Evolutionary conservation across 169 alveolate genomes (phyloP).

Genomic region (Plasmodium vivax): DNA sequence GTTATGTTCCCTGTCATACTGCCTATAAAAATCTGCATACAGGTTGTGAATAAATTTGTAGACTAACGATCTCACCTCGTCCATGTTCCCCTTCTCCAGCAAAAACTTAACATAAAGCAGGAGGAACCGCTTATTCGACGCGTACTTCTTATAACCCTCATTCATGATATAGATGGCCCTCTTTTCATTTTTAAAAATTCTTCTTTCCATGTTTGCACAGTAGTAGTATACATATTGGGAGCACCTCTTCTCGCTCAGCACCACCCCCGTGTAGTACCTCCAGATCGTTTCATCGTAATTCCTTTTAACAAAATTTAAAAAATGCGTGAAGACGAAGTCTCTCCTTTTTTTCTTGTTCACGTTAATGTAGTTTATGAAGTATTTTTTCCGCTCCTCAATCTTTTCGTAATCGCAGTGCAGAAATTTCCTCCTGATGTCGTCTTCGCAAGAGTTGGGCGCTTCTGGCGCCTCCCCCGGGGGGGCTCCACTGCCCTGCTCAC

Average conservation of each 20-base stretch:
- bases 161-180: slow-evolving; percentile 73
- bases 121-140: slow-evolving; percentile 21
- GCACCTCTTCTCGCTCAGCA: slow-evolving; percentile 51
- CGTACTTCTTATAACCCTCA: slow-evolving; percentile 64
- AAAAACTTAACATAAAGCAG: slow-evolving; percentile 30
- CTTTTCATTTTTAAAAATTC: slow-evolving; percentile 51
- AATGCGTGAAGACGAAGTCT: slow-evolving; percentile 43
- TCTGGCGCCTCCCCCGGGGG: neutral
- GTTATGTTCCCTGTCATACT: slow-evolving; percentile 16
- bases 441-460: neutral
- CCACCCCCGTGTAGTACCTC: slow-evolving; percentile 63
- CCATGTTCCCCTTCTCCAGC: slow-evolving; percentile 53
- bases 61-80: slow-evolving; percentile 23
- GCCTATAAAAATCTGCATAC: slow-evolving; percentile 36
- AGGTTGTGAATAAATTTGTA: slow-evolving; percentile 35
- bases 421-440: slow-evolving; percentile 29
- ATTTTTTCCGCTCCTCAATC: slow-evolving; percentile 67
- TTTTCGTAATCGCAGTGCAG: slow-evolving; percentile 51
- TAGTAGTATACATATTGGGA: slow-evolving; percentile 47
- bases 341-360: slow-evolving; percentile 44
- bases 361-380: slow-evolving; percentile 52
- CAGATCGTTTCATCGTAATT: slow-evolving; percentile 72
- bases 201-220: slow-evolving; percentile 73
- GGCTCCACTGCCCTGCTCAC: neutral
- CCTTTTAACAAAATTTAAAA: slow-evolving; percentile 65